Evolutionary conservation across 768 basidiomycete genomes (phyloP).

Genomic region (Chlorophyllum brunneum): DNA sequence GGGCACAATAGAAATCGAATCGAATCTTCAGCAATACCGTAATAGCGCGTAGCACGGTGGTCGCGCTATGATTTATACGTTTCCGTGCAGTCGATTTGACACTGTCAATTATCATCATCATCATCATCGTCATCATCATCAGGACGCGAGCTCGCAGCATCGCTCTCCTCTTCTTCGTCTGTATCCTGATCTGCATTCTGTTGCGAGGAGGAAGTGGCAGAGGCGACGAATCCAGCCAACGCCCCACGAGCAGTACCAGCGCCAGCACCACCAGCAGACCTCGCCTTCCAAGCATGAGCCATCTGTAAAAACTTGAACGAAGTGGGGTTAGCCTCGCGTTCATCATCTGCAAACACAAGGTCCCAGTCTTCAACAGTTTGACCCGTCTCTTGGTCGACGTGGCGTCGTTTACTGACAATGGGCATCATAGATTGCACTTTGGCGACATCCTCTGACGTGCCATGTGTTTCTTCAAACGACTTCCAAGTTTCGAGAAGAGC

Average conservation of each 20-base stretch:
- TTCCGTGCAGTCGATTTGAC: no score
- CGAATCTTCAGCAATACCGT: no score
- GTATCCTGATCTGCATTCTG: constrained; percentile 1
- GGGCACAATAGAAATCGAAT: no score
- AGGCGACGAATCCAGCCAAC: constrained; percentile 48
- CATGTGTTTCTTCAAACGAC: constrained; percentile 81
- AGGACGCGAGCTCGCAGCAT: constrained; percentile 54
- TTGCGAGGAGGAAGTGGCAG: constrained; percentile 15
- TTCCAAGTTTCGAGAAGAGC: constrained; percentile 95
- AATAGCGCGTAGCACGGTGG: no score
- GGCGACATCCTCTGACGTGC: constrained; percentile 64
- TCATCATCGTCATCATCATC: constrained; percentile 20
- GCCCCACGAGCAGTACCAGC: constrained; percentile 26
- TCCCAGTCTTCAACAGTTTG: constrained; percentile 94
- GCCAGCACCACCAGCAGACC: constrained; percentile 22
- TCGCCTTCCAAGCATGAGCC: constrained; percentile 83
- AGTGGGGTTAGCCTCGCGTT: constrained; percentile 87
- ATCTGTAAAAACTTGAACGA: constrained; percentile 95
- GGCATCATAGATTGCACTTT: constrained; percentile 95
- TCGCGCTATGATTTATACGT: no score
- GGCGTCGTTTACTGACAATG: constrained; percentile 78
- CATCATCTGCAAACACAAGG: constrained; percentile 94
- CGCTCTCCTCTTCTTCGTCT: constrained; percentile 37
- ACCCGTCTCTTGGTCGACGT: constrained; percentile 81
- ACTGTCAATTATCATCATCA: constrained; percentile 13